Base-by-base conservation (phyloP, 768 basidiomycete species). In the Lactifluus pinguis region DNA sequence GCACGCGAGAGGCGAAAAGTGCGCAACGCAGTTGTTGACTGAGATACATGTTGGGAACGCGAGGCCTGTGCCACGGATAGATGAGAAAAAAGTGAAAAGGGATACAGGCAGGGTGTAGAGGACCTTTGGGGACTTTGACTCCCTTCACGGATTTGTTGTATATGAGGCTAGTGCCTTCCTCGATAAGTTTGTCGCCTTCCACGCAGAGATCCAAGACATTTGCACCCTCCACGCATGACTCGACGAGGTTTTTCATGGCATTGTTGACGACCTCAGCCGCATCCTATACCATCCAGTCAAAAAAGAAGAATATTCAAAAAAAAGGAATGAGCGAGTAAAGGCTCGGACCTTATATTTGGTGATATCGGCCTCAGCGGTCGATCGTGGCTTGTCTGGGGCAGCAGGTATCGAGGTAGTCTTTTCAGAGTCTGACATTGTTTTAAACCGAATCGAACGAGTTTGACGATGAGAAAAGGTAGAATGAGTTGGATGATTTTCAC, bases 31-130 rank as follows among this genome's bases (percentile, higher is more conserved):
- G 75, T 97, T 95, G 84, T 98, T 98, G 66, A 98, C 85, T 29
- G 93, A 95, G 67, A 99, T 76, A 68, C 80, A 84, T 17, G 97
- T 98, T 17, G 97, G 97, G 80, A 98, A 98, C 2, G 93, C 92
- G 71, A 95, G 79, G 57, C 92, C 92, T 95, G 50, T 8, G 38
- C 34, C 34, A 49, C 34, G 3, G 38, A 13, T 38, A 3, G 21
- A 45, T 15, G 13, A 19, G 21, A 17, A 21, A 21, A 19, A 34
- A 25, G 41, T 9, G 29, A 11, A 29, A 29, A 14, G 19, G n/a
- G 45, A 7, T 19, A 15, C 11, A 71, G 84, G 65, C 38, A 3
- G 38, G 32, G 32, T 25, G 25, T 25, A n/a, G 32, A 9, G 32
- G 69, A 89, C 95, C 95, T 77, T 95, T 97, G 74, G 74, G 70